phyloP scores from a whole-genome alignment of 495 filamentous ascomycete genomes.

The Amphirosellinia nigrospora region DNA sequence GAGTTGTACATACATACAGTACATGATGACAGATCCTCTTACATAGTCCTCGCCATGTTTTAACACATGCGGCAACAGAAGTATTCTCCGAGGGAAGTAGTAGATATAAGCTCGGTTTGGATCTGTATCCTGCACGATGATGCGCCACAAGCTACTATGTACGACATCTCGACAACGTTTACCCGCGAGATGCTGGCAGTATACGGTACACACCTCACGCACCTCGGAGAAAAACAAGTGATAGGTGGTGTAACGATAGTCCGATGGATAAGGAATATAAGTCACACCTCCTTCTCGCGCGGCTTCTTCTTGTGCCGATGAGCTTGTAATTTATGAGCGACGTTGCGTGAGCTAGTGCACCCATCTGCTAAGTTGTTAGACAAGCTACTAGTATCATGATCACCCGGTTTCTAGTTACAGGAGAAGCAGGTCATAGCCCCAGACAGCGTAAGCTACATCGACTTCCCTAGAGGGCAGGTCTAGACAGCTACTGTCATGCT shows the following conservation, averaged over 20 bases:
- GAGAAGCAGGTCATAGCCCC: neutral
- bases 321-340: neutral
- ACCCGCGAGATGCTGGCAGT: neutral
- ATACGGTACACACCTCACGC: neutral
- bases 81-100: slow-evolving; percentile 6
- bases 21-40: neutral
- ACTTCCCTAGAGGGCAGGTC: slow-evolving; percentile 15
- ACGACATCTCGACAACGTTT: slow-evolving; percentile 3
- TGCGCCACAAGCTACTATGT: slow-evolving; percentile 11
- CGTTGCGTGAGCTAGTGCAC: neutral
- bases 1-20: too few species aligned
- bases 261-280: neutral
- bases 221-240: neutral
- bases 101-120: neutral
- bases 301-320: neutral
- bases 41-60: neutral
- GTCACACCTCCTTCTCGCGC: neutral
- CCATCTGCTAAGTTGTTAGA: neutral
- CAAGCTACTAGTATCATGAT: slow-evolving; percentile 1
- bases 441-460: slow-evolving; percentile 3
- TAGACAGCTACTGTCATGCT: neutral
- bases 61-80: neutral
- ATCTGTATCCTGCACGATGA: slow-evolving; percentile 8
- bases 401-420: neutral
- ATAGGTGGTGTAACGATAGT: neutral